Evolutionary conservation across 495 filamentous ascomycete genomes (phyloP).

Genomic region (Bacidia gigantensis): DNA sequence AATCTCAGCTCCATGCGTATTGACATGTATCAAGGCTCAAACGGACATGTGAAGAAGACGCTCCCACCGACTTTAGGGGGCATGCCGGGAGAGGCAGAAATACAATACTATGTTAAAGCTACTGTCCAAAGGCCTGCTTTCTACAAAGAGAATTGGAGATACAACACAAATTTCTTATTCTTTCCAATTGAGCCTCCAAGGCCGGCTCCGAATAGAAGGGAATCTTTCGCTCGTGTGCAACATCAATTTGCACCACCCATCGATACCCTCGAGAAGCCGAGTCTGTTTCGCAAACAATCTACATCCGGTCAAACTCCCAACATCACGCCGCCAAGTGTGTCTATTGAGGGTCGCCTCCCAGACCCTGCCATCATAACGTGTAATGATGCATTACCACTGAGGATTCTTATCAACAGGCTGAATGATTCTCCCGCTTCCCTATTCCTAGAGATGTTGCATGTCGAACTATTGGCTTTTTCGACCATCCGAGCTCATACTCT

Average conservation of each 20-base stretch:
- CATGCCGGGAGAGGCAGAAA: slow-evolving; percentile 71
- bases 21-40: slow-evolving; percentile 41
- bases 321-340: slow-evolving; percentile 35
- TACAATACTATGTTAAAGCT: slow-evolving; percentile 84
- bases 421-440: slow-evolving; percentile 49
- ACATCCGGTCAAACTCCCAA: slow-evolving; percentile 10
- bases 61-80: slow-evolving; percentile 77
- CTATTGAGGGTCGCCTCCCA: slow-evolving; percentile 69
- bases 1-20: slow-evolving; percentile 42
- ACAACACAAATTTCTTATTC: slow-evolving; percentile 60
- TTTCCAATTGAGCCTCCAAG: slow-evolving; percentile 84
- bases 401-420: slow-evolving; percentile 61
- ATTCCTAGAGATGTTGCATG: slow-evolving; percentile 63
- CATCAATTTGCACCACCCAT: slow-evolving; percentile 50
- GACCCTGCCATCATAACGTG: slow-evolving; percentile 83
- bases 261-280: slow-evolving; percentile 33
- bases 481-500: slow-evolving; percentile 62
- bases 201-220: slow-evolving; percentile 48
- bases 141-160: slow-evolving; percentile 61
- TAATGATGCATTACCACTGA: slow-evolving; percentile 68
- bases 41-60: slow-evolving; percentile 66
- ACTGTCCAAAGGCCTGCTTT: slow-evolving; percentile 71
- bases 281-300: slow-evolving; percentile 38
- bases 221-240: slow-evolving; percentile 69
- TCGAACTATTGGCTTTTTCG: slow-evolving; percentile 69